These are phyloP conservation scores for Blastobotrys chiropterorum DNA, from an alignment of 805 yeast species.

Conservation along the genomic window DNA sequence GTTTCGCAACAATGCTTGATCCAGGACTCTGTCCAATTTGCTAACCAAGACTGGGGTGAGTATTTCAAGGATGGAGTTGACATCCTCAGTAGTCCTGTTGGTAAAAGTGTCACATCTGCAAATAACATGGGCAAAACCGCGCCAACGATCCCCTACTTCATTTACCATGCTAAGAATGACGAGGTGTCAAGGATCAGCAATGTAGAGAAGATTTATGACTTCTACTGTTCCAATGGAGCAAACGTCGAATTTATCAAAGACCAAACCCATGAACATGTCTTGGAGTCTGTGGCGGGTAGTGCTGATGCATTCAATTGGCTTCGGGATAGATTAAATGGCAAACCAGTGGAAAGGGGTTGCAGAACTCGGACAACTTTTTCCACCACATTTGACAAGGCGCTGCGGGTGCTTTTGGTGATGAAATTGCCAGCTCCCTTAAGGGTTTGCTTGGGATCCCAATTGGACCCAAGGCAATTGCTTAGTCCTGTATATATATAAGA, in stretches of 20 bases:
- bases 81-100: constrained; percentile 12
- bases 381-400: not conserved
- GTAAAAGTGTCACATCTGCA: constrained; percentile 13
- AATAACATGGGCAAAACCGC: constrained; percentile 22
- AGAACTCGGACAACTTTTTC: not conserved
- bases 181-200: constrained; percentile 12
- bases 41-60: constrained; percentile 15
- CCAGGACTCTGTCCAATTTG: constrained; percentile 12
- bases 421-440: too few species aligned
- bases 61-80: constrained; percentile 17
- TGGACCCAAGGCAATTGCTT: too few species aligned
- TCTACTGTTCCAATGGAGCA: constrained; percentile 3
- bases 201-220: not conserved
- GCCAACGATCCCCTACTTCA: constrained; percentile 20
- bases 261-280: not conserved
- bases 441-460: too few species aligned
- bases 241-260: constrained; percentile 1
- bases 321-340: constrained; percentile 4
- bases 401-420: too few species aligned
- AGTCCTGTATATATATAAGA: too few species aligned
- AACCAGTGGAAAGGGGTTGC: not conserved
- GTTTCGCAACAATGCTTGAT: constrained; percentile 14
- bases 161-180: constrained; percentile 26
- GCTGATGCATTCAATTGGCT: constrained; percentile 2
- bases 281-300: not conserved